Evolutionary conservation across 2,329 filamentous ascomycete species (phyloP).

Genomic region (Alternaria sp.): DNA sequence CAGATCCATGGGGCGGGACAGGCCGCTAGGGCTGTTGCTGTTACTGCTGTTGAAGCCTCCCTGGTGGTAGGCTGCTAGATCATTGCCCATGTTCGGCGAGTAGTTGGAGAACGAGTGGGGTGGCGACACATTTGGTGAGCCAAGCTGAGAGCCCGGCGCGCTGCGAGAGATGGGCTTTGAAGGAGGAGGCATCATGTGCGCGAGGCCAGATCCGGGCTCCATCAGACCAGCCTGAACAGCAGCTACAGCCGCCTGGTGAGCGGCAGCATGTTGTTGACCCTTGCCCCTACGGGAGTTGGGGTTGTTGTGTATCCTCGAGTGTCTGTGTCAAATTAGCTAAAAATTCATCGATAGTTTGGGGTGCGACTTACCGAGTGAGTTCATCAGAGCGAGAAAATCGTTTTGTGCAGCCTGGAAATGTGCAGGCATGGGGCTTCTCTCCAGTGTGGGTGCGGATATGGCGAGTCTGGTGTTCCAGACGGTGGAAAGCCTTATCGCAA

Average conservation of each 20-base stretch:
- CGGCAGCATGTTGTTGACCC: conserved; percentile 72
- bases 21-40: conserved; percentile 58
- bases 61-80: conserved; percentile 64
- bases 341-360: not conserved
- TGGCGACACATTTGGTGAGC: conserved; percentile 94
- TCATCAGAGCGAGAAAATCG: conserved; percentile 97
- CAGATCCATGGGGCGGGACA: conserved; percentile 70
- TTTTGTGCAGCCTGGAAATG: conserved; percentile 95
- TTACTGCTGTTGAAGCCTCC: conserved; percentile 37
- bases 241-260: conserved; percentile 65
- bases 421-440: conserved; percentile 97
- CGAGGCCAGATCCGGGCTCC: conserved; percentile 59
- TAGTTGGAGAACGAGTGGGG: conserved; percentile 82
- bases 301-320: conserved; percentile 99
- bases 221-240: conserved; percentile 61
- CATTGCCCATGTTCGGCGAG: conserved; percentile 66
- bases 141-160: conserved; percentile 84
- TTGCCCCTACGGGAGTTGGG: conserved; percentile 94
- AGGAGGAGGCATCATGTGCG: conserved; percentile 78
- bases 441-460: conserved; percentile 98
- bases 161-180: conserved; percentile 83
- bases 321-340: conserved; percentile 60
- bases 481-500: conserved; percentile 98
- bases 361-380: conserved; percentile 66
- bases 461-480: conserved; percentile 89